Percentiles rank a stretch among this genome's conserved stretches.
phyloP scores from a whole-genome alignment of 257 asterid species.

The Dorcoceras hygrometricum region DNA sequence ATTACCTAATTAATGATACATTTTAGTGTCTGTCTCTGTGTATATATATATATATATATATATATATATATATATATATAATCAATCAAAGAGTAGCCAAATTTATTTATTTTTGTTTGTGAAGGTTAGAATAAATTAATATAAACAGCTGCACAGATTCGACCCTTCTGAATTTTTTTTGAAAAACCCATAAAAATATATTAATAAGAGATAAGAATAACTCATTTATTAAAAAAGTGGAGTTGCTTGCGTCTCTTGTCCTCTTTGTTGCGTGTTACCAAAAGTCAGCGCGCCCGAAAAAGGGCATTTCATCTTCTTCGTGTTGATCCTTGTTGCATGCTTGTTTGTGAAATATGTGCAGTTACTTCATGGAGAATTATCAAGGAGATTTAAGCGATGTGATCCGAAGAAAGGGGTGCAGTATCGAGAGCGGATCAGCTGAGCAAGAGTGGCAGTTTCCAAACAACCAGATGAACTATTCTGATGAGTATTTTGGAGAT shows the following conservation, averaged over 20 bases:
- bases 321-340: slow-evolving; percentile 22
- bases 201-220: slow-evolving; percentile 7
- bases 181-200: slow-evolving; percentile 3
- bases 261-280: slow-evolving; percentile 50
- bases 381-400: slow-evolving; percentile 86
- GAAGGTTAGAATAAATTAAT: slow-evolving; percentile 15
- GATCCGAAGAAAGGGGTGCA: slow-evolving; percentile 44
- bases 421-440: slow-evolving; percentile 4
- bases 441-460: slow-evolving; percentile 51
- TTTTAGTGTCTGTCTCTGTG: too few relatives aligned
- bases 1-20: too few relatives aligned
- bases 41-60: too few relatives aligned
- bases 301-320: slow-evolving; percentile 24
- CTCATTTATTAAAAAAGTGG: slow-evolving; percentile 22
- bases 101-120: too few relatives aligned
- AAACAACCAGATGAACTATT: slow-evolving; percentile 24
- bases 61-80: too few relatives aligned
- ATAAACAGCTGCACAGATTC: slow-evolving; percentile 43
- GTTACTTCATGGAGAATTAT: slow-evolving; percentile 55
- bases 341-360: slow-evolving; percentile 36
- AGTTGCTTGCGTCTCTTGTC: slow-evolving; percentile 26
- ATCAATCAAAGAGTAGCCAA: too few relatives aligned
- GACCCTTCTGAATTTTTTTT: slow-evolving; percentile 35
- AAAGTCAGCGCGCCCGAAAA: slow-evolving; percentile 62
- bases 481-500: slow-evolving; percentile 65